A percentile compares a stretch with the other conserved stretches of the same genome.
Evolutionary conservation across 2,329 filamentous ascomycete species (phyloP).

Genomic region (Niveomyces coronatus): DNA sequence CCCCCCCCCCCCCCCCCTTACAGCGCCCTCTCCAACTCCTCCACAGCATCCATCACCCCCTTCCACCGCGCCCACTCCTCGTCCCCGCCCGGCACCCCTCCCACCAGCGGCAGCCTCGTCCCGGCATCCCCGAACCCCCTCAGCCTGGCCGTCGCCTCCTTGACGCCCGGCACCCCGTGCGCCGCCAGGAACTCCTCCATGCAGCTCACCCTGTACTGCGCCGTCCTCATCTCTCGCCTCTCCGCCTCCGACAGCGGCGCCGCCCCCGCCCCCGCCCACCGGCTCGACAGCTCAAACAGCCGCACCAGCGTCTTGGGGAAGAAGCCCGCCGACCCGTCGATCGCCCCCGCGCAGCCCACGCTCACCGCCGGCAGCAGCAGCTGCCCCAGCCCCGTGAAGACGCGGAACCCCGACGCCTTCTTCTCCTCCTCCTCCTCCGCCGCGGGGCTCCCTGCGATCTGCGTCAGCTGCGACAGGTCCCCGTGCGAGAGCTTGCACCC

Average conservation of each 20-base stretch:
- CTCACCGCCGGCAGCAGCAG: conserved; percentile 51
- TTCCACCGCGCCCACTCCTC: conserved; percentile 47
- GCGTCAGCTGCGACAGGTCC: conserved; percentile 52
- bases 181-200: conserved; percentile 52
- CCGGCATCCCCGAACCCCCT: conserved; percentile 48
- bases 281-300: conserved; percentile 38
- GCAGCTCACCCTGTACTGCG: conserved; percentile 51
- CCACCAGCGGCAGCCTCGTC: conserved; percentile 46
- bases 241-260: conserved; percentile 24
- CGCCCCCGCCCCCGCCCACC: conserved; percentile 3
- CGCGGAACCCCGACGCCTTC: conserved; percentile 45
- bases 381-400: conserved; percentile 56
- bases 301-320: conserved; percentile 52
- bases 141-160: conserved; percentile 50
- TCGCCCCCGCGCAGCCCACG: conserved; percentile 48
- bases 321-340: conserved; percentile 52
- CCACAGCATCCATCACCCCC: conserved; percentile 30
- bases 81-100: conserved; percentile 47
- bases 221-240: conserved; percentile 37
- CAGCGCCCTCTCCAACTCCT: conserved; percentile 29
- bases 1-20: too few relatives aligned
- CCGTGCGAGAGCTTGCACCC: conserved; percentile 61
- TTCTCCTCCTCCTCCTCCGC: conserved; percentile 42
- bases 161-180: conserved; percentile 54
- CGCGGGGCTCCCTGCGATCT: conserved; percentile 47